phyloP scores from a whole-genome alignment of 177 flowering plant genomes.

The Vitis hybrid region DNA sequence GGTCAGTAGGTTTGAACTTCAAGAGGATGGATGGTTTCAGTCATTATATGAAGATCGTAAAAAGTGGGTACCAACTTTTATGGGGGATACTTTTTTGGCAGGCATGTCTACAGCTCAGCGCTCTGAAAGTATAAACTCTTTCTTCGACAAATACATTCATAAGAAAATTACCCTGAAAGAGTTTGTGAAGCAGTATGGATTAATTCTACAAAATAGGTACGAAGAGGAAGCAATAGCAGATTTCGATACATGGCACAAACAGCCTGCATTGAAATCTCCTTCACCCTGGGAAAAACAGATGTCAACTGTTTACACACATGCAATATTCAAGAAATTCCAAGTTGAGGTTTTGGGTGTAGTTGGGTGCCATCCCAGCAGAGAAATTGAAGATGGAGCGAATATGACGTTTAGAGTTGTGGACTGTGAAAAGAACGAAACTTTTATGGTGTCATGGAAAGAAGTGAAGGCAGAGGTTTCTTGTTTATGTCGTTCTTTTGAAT shows the following conservation, averaged over 20 bases:
- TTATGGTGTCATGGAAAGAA: slow-evolving; percentile 42
- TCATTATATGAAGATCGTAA: slow-evolving; percentile 45
- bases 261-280: slow-evolving; percentile 54
- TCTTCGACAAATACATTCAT: slow-evolving; percentile 56
- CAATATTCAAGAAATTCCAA: slow-evolving; percentile 56
- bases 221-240: slow-evolving; percentile 58
- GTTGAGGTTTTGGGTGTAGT: slow-evolving; percentile 57
- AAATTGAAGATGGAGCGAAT: slow-evolving; percentile 32
- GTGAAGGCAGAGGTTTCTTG: slow-evolving; percentile 42
- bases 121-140: slow-evolving; percentile 46
- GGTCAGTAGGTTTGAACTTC: slow-evolving; percentile 51
- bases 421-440: slow-evolving; percentile 48
- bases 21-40: slow-evolving; percentile 46
- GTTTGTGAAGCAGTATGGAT: slow-evolving; percentile 46
- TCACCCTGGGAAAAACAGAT: slow-evolving; percentile 62
- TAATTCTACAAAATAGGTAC: slow-evolving; percentile 42
- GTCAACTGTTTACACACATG: slow-evolving; percentile 49
- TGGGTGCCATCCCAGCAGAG: slow-evolving; percentile 45
- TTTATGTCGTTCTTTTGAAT: slow-evolving; percentile 47
- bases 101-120: slow-evolving; percentile 51
- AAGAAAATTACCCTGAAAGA: slow-evolving; percentile 48
- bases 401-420: slow-evolving; percentile 44
- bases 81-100: slow-evolving; percentile 41
- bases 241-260: slow-evolving; percentile 57
- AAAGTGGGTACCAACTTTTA: slow-evolving; percentile 54